Conservation (phyloP, 345 rosid species). For the Citrus glauca region DNA sequence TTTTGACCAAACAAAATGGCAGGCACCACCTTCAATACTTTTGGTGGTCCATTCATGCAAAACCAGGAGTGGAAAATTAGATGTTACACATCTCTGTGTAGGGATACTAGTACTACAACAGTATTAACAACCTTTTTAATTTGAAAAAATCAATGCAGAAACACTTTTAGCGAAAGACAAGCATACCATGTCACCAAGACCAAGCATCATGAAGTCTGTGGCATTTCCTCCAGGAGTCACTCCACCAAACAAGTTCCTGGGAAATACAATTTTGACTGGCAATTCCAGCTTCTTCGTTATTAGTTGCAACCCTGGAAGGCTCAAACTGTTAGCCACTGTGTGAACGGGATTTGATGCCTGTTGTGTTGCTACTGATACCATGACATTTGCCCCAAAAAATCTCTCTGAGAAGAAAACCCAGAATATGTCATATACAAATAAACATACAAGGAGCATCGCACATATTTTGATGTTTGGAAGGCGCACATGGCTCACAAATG, state of each 20-base stretch:
- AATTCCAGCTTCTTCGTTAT: constrained; percentile 93
- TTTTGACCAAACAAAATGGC: neutral
- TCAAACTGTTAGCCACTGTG: constrained; percentile 87
- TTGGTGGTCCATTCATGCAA: neutral
- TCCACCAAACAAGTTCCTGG: constrained; percentile 76
- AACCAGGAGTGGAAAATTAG: neutral
- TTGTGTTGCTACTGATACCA: constrained; percentile 98
- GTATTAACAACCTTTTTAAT: neutral
- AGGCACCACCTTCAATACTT: neutral
- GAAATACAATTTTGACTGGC: constrained; percentile 90
- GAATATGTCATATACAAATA: constrained; percentile 92
- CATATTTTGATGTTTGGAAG: constrained; percentile 94
- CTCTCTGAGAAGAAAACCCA: constrained; percentile 99
- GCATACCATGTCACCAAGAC: constrained; percentile 98
- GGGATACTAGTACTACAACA: neutral
- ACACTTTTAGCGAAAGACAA: constrained; percentile 8
- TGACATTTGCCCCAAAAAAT: constrained; percentile 95
- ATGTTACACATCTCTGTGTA: neutral
- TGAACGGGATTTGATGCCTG: constrained; percentile 96
- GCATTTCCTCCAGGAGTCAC: constrained; percentile 55
- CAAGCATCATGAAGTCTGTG: constrained; percentile 94
- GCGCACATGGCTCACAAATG: constrained; percentile 94
- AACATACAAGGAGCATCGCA: constrained; percentile 76
- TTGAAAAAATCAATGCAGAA: constrained; percentile 2
- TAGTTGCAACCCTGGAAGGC: constrained; percentile 89